Percentiles rank a stretch among this genome's conserved stretches.
These are phyloP conservation scores for Trichoderma gracile DNA, from an alignment of 2,329 filamentous ascomycete genomes.

Conservation along the genomic window DNA sequence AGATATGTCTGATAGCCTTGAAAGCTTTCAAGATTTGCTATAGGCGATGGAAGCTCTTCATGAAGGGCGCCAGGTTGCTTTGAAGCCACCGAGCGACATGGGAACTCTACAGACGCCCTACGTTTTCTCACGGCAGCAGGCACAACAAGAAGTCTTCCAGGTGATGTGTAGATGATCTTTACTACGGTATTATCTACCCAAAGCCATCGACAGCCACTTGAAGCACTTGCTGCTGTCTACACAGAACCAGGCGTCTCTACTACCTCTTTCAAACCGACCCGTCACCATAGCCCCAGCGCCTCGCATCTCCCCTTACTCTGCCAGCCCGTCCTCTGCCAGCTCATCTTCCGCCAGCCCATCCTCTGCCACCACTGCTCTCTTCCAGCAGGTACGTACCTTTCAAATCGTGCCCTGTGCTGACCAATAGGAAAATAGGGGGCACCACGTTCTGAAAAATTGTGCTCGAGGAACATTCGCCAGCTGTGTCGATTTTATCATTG, in stretches of 20 bases:
- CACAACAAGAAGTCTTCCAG: neutral
- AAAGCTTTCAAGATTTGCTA: too few species aligned
- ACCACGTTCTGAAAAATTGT: neutral
- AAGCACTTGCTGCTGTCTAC: too few species aligned
- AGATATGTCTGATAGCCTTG: too few species aligned
- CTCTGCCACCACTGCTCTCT: neutral
- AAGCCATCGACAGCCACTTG: too few species aligned
- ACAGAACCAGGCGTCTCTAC: too few species aligned
- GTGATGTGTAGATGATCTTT: neutral
- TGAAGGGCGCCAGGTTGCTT: too few species aligned
- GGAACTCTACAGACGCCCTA: neutral
- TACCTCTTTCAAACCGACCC: too few species aligned
- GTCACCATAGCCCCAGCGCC: neutral
- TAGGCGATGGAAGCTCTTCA: neutral
- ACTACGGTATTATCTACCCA: neutral
- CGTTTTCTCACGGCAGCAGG: neutral
- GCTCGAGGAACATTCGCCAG: neutral
- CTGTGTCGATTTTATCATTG: conserved; percentile 1
- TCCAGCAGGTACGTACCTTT: neutral
- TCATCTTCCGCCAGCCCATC: neutral
- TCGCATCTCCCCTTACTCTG: neutral
- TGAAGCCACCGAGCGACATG: neutral
- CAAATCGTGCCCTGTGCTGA: neutral
- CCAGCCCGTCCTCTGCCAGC: too few species aligned
- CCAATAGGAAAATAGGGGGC: neutral